These are phyloP conservation scores for Cucurbita argyrosperma DNA, from an alignment of 306 rosid genomes.

Conservation along the genomic window DNA sequence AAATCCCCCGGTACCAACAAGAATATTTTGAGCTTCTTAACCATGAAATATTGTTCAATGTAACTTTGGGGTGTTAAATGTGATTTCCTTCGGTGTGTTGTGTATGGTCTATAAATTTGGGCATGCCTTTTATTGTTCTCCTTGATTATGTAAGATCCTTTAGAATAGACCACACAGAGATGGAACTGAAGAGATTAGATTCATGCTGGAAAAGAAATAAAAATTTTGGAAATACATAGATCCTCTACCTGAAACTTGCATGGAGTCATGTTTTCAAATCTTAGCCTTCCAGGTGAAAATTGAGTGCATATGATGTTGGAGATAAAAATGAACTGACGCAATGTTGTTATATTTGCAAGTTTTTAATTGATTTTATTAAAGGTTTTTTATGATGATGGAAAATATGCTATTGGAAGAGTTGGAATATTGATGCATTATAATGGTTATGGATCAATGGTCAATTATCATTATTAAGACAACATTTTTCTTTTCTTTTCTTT, in stretches of 20 bases:
- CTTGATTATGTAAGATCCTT: neutral
- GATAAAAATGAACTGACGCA: neutral
- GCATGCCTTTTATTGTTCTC: neutral
- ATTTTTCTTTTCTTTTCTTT: neutral
- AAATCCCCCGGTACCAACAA: neutral
- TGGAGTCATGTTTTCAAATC: neutral
- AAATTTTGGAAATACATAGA: neutral
- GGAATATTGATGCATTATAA: neutral
- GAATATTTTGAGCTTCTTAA: neutral
- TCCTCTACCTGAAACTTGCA: neutral
- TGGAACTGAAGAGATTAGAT: neutral
- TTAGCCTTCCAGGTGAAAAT: neutral
- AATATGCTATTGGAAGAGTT: neutral
- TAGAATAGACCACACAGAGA: neutral
- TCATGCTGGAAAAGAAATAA: no score
- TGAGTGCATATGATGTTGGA: neutral
- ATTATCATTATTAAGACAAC: neutral
- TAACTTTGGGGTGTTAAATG: neutral
- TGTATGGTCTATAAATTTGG: neutral
- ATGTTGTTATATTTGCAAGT: neutral
- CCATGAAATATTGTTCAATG: neutral
- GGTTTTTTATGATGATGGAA: neutral
- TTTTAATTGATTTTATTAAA: neutral
- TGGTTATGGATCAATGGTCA: neutral
- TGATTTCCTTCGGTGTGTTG: neutral